phyloP scores from a whole-genome alignment of 306 rosid genomes.

The Cucurbita maxima region DNA sequence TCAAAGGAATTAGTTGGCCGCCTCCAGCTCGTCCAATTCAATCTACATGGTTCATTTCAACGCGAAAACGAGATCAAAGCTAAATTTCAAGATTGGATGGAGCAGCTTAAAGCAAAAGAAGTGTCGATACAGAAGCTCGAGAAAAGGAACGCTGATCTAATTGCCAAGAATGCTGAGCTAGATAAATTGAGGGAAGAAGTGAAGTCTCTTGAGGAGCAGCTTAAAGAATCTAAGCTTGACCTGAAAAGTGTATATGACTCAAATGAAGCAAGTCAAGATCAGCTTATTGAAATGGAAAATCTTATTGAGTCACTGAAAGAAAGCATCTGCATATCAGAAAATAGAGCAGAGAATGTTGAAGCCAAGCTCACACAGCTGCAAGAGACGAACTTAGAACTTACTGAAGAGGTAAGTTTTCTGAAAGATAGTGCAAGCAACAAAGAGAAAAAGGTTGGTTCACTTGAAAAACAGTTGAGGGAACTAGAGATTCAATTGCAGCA shows the following conservation, averaged over 20 bases:
- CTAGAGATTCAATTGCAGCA: conserved; percentile 65
- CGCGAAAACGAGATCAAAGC: conserved; percentile 49
- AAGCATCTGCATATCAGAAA: conserved; percentile 39
- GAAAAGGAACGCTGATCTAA: conserved; percentile 18
- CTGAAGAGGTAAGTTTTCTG: conserved; percentile 72
- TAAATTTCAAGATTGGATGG: conserved; percentile 25
- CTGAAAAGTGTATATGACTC: conserved; percentile 26
- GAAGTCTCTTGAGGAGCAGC: conserved; percentile 32
- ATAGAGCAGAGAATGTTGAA: conserved; percentile 60
- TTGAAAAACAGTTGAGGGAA: conserved; percentile 80
- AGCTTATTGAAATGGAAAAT: conserved; percentile 44
- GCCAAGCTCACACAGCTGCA: conserved; percentile 60
- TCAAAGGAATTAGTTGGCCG: conserved; percentile 60
- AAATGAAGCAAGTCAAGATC: conserved; percentile 35
- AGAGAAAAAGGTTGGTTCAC: conserved; percentile 71
- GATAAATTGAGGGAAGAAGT: conserved; percentile 46
- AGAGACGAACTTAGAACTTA: conserved; percentile 69
- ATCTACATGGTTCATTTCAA: conserved; percentile 35
- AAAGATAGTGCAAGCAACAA: conserved; percentile 51
- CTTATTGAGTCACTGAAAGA: conserved; percentile 47
- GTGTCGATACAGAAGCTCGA: conserved; percentile 35
- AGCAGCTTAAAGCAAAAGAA: conserved; percentile 42
- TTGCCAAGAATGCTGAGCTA: conserved; percentile 32
- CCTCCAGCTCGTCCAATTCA: conserved; percentile 55
- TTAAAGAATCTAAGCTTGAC: conserved; percentile 25